These are phyloP conservation scores for Dryas drummondii DNA, from an alignment of 306 rosid genomes.

Conservation along the genomic window DNA sequence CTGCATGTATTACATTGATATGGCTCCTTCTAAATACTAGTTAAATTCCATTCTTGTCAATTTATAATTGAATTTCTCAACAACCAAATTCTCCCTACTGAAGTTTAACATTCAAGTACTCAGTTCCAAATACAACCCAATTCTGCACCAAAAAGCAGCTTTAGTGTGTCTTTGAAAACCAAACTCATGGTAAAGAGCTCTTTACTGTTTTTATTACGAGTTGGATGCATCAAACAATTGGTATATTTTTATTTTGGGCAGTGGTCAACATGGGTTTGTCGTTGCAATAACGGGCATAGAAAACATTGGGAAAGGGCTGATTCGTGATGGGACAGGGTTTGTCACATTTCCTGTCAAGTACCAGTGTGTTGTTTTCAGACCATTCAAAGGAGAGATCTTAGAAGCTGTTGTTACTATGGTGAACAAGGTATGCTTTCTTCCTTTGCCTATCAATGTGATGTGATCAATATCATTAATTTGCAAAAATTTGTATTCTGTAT, in stretches of 20 bases:
- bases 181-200: background rate
- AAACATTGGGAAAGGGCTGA: constrained; percentile 78
- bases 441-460: background rate
- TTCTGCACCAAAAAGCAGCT: no score
- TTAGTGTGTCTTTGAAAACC: background rate
- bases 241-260: constrained; percentile 33
- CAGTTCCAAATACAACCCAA: no score
- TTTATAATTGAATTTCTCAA: background rate
- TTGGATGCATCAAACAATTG: constrained; percentile 13
- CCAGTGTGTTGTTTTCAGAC: constrained; percentile 95
- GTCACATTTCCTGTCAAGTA: constrained; percentile 94
- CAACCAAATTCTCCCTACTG: background rate
- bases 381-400: constrained; percentile 93
- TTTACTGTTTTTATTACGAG: background rate
- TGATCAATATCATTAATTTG: background rate
- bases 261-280: constrained; percentile 95
- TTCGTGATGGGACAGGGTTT: constrained; percentile 95
- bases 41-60: background rate
- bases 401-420: constrained; percentile 98
- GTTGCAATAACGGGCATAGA: constrained; percentile 96
- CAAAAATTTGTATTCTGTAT: background rate
- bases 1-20: no score
- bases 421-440: constrained; percentile 61
- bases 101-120: no score
- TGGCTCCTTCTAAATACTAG: no score